Percentiles rank a stretch among this genome's conserved stretches.
Conservation (phyloP, 208 protist genomes). For the Acanthamoeba royreba region DNA sequence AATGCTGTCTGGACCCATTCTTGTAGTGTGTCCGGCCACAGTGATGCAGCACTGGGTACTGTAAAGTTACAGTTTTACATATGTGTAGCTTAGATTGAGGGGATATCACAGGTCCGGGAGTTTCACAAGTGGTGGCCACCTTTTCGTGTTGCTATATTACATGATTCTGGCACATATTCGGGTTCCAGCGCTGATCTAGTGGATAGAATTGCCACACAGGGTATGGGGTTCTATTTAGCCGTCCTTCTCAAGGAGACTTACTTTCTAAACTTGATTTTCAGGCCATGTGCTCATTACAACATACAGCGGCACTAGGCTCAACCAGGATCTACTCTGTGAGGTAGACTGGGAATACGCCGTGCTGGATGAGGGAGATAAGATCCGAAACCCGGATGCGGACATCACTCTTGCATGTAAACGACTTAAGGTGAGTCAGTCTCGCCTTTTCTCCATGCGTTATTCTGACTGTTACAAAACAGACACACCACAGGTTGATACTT, state of each 20-base stretch:
- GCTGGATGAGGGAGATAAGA: constrained; percentile 97
- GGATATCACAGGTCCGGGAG: constrained; percentile 80
- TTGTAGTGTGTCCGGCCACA: constrained; percentile 93
- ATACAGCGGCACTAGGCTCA: constrained; percentile 84
- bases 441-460: neutral
- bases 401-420: constrained; percentile 93
- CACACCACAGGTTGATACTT: constrained; percentile 92
- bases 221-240: neutral
- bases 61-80: neutral
- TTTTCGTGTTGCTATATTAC: constrained; percentile 69
- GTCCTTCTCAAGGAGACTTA: neutral
- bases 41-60: constrained; percentile 87
- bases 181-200: neutral
- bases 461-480: constrained; percentile 58
- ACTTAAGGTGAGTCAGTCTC: constrained; percentile 67
- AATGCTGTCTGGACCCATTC: constrained; percentile 80
- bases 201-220: neutral
- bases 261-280: constrained; percentile 24
- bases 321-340: constrained; percentile 62
- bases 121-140: constrained; percentile 89
- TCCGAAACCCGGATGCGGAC: constrained; percentile 92
- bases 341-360: constrained; percentile 91
- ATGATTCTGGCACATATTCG: constrained; percentile 52
- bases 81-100: neutral
- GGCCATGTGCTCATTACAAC: constrained; percentile 90